Evolutionary conservation across 192 early-diverging fungal genomes (phyloP), one percentile per base, ranked within the genome.

Genomic region (Podila clonocystis): DNA sequence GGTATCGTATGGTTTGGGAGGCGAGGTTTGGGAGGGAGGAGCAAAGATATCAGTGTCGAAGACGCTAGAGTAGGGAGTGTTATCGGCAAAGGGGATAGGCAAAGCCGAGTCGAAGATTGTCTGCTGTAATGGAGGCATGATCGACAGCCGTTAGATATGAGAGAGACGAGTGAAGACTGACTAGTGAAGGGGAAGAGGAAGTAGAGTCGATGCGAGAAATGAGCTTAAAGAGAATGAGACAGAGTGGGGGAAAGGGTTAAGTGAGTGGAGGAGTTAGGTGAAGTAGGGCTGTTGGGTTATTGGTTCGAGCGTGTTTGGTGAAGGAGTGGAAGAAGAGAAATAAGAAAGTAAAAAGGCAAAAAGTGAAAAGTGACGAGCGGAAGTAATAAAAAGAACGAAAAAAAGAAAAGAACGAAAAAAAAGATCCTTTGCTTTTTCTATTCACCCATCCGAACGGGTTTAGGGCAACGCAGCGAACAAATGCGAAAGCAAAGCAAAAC

Each of bases 111-210:
- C 74, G 5, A 76, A 76, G 9, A 63, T n/a, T 26, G 63, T n/a
- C 7, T 50, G 55, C 57, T 76, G 74, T 49, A 76, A 58, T n/a
- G 74, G 74, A n/a, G 74, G 74, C 74, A 76, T 76, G 50, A 38
- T 65, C 50, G 11, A 9, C 19, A 22, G 3, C 24, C 13, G 11
- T 45, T 45, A 57, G n/a, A 28, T 7, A 26, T 3, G 9, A 28
- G 19, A 22, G 1, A 20, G 57, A 9, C 3, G 50, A 59, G 22
- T 58, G 70, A 64, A 22, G 19, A 30, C 4, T 33, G 49, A 65
- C 0, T 63, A 33, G 55, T 65, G 13, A 19, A 65, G 26, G 38
- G 5, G 45, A 67, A 30, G 62, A 29, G 19, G 55, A 36, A 60
- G 30, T 22, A 3, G 62, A 50, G 26, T 28, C 20, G 66, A 52